These are phyloP conservation scores for Pelargonium australe DNA, from an alignment of 441 rosid genomes.

Conservation along the genomic window DNA sequence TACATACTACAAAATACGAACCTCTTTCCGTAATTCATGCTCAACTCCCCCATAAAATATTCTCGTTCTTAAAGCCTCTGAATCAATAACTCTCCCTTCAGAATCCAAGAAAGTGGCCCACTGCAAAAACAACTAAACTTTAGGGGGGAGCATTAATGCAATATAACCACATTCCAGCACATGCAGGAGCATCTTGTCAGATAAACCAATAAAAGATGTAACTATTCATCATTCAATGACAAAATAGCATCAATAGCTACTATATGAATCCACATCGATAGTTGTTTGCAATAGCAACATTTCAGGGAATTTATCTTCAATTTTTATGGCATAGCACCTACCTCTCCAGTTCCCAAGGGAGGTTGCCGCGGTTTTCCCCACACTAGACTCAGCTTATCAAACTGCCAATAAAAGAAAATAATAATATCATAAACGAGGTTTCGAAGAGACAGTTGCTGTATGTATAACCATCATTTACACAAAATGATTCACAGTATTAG, in stretches of 20 bases:
- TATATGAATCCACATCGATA: neutral
- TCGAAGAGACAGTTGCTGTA: neutral
- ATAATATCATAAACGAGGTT: neutral
- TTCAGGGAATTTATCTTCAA: slow-evolving; percentile 11
- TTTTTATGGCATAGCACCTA: slow-evolving; percentile 23
- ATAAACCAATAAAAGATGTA: neutral
- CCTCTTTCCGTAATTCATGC: slow-evolving; percentile 72
- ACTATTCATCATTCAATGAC: neutral
- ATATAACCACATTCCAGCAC: slow-evolving; percentile 7
- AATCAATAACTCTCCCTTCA: slow-evolving; percentile 74
- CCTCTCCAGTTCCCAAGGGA: slow-evolving; percentile 72
- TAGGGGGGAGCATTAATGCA: slow-evolving; percentile 7
- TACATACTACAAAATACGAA: slow-evolving; percentile 27
- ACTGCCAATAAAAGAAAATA: slow-evolving; percentile 43
- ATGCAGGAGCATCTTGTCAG: neutral
- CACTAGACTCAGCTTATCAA: slow-evolving; percentile 62
- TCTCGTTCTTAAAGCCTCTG: slow-evolving; percentile 68
- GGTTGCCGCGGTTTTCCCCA: slow-evolving; percentile 96
- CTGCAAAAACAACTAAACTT: slow-evolving; percentile 34
- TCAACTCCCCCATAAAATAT: slow-evolving; percentile 95
- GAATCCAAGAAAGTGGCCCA: slow-evolving; percentile 79
- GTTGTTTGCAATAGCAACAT: slow-evolving; percentile 3
- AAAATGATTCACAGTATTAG: neutral
- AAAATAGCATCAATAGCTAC: neutral
- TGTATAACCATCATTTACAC: neutral